These are phyloP conservation scores for Wickerhamomyces ciferrii DNA, from an alignment of 805 yeast species.

Conservation along the genomic window DNA sequence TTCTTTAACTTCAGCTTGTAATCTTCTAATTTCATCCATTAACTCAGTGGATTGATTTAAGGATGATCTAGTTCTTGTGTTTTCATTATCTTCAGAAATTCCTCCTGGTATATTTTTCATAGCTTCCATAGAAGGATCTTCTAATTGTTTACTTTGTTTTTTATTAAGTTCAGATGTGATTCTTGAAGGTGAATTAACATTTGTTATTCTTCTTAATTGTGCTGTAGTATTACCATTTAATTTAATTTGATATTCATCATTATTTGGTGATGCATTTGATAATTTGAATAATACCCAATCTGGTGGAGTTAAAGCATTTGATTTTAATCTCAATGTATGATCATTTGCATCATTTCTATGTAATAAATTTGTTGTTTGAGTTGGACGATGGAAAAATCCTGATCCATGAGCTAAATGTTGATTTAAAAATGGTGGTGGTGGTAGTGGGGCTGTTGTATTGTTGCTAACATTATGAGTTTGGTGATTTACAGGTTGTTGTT, in stretches of 20 bases:
- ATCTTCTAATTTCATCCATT: neutral
- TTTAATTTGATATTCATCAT: slow-evolving; percentile 8
- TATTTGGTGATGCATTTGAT: slow-evolving; percentile 5
- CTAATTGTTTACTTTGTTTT: neutral
- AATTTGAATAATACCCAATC: slow-evolving; percentile 21
- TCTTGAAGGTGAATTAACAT: neutral
- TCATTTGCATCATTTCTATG: neutral
- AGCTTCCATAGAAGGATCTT: neutral
- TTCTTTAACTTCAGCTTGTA: neutral
- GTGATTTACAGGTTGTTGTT: neutral
- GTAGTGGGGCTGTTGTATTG: neutral
- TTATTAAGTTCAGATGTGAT: neutral
- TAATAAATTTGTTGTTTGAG: neutral
- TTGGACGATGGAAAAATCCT: slow-evolving; percentile 4
- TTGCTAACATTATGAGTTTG: neutral
- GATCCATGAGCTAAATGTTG: slow-evolving; percentile 2
- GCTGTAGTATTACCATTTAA: slow-evolving; percentile 9
- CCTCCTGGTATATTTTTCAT: neutral
- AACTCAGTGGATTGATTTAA: neutral
- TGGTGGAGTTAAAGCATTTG: slow-evolving; percentile 17
- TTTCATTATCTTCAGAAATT: neutral
- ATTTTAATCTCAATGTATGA: slow-evolving; percentile 2
- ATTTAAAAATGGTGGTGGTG: neutral
- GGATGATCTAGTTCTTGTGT: neutral
- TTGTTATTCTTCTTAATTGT: slow-evolving; percentile 4